These are phyloP conservation scores for Pythium biforme DNA, from an alignment of 352 stramenopile species.

Conservation along the genomic window DNA sequence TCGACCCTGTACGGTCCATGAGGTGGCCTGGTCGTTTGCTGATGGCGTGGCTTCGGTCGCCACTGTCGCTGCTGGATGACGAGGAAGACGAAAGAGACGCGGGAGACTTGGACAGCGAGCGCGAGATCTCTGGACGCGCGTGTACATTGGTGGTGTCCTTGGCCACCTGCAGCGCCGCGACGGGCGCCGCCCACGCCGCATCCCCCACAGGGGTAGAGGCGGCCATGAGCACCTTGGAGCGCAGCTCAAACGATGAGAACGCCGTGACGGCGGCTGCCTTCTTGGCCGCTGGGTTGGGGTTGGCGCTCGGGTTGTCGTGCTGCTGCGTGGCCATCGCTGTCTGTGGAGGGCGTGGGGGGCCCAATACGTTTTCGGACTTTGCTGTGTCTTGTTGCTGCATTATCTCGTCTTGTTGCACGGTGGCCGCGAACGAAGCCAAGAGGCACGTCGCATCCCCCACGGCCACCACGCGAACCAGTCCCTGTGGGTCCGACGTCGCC, in stretches of 20 bases:
- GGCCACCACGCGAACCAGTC: conserved; percentile 14
- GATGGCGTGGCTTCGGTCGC: too few relatives aligned
- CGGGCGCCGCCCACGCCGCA: neutral
- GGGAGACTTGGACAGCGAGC: conserved; percentile 4
- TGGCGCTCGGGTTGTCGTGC: too few relatives aligned
- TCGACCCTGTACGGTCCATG: too few relatives aligned
- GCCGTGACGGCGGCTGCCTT: neutral
- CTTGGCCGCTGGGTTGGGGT: neutral
- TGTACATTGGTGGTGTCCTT: neutral
- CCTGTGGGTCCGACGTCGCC: conserved; percentile 16
- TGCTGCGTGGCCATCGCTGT: too few relatives aligned
- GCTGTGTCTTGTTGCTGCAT: neutral
- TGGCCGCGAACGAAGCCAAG: conserved; percentile 1
- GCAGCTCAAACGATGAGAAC: conserved; percentile 11
- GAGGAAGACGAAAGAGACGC: conserved; percentile 17
- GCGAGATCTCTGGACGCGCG: conserved; percentile 2
- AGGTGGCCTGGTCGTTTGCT: too few relatives aligned
- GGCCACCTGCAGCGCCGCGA: neutral
- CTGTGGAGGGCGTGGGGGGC: too few relatives aligned
- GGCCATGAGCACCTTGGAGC: conserved; percentile 4
- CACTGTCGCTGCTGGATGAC: neutral
- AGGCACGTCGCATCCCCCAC: conserved; percentile 7
- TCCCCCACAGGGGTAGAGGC: neutral
- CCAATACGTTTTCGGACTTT: neutral
- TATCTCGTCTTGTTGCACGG: neutral